Base-by-base conservation (phyloP, 2,329 filamentous ascomycete species). In the Scedosporium boydii region DNA sequence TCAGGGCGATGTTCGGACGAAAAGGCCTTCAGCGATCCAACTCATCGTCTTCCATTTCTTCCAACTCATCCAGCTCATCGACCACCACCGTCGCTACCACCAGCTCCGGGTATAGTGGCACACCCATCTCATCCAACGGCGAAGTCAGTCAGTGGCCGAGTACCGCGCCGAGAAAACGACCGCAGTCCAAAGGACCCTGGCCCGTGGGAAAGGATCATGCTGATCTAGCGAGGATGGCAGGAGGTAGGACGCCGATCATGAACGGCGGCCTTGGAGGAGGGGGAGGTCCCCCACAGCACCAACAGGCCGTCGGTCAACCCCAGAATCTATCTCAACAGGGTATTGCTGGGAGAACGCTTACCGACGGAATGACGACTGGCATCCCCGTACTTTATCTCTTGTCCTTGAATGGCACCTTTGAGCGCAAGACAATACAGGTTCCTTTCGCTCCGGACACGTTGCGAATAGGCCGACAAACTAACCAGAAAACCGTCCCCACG, bases 341-440 rank as follows among this genome's bases (percentile, higher is more conserved):
- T 60, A 76, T 79, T 16, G 23, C 23, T 72, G 72, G 88, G 62
- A 89, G 93, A 65, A 87, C 90, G 72, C 62, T 67, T 27, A 76
- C 81, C 61, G 87, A 90, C 64, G 80, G 84, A 64, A 70, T 81
- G 64, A 74, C 87, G 78, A 75, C 81, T 75, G 84, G 85, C 5
- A 86, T 90, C 60, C 91, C 92, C 0, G 87, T 97, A 23, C 82
- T 97, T 51, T 91, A 92, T 65, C 84, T 99, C 4, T 78, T 93
- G 5, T 96, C 95, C 0, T 86, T 98, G 70, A 99, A 99, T 71
- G 91, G 91, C 63, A 98, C 93, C 1, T 99, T 99, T 72, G 95
- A 98, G 74, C 88, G 92, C 70, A 99, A 99, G 77, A 95, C 93
- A 53, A 98, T 99, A 68, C 90, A 85, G 41, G 91, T 99, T 2